Base-by-base conservation (phyloP, 192 early-diverging fungal species). In the Coemansia sp. region DNA sequence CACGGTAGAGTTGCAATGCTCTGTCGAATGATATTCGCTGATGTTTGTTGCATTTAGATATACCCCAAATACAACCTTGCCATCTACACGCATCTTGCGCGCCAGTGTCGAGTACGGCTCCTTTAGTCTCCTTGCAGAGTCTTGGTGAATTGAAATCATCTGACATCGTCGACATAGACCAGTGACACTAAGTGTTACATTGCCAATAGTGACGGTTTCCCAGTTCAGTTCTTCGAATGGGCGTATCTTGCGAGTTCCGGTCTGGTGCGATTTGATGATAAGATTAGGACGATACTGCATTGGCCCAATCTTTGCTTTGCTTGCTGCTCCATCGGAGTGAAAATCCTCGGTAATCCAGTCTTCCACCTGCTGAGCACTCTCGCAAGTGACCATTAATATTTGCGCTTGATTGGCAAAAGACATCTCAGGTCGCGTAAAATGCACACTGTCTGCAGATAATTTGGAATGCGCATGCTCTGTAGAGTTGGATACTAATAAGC, bases 361-460 rank as follows among this genome's bases (percentile, higher is more conserved):
- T 9, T 79, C 76, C 2, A 92, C 70, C 53, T 83, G 63, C 28
- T 82, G 61, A 0, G 86, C 83, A 51, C 86, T 90, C 34, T 85
- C 70, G 21, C 66, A 57, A 12, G 87, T 84, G 24, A 92, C 84
- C 61, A 93, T 47, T 26, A 93, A 73, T 62, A 89, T 89, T 28
- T 86, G 89, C 22, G 89, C 84, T 57, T 88, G 82, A 61, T 92
- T 94, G 38, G 88, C 87, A 58, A 94, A 84, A 10, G 86, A 79
- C 21, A 85, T 67, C 4, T 58, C 63, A 7, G 56, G 31, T 3
- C 4, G 31, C 9, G 56, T 6, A 23, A 41, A 3, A 2, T 21
- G 25, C 21, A 21, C 8, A 38, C 4, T 31, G 16, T 4, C 24
- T 4, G 27, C 27, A n/a, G 24, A 38, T 21, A 8, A 34, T 32